Conservation (phyloP, 345 rosid genomes). For the Durio zibethinus region DNA sequence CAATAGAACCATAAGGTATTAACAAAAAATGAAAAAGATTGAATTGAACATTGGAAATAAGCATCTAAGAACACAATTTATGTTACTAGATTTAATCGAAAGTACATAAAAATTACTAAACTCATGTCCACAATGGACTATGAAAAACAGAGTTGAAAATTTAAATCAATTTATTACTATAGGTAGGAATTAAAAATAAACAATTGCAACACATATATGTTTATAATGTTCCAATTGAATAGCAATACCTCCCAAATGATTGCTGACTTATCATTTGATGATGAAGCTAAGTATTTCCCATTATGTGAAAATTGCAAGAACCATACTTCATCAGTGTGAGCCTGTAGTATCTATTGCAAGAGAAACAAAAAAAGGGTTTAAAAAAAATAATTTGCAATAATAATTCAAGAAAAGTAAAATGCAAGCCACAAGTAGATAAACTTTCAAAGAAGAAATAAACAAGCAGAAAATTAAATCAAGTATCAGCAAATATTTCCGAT, state of each 20-base stretch:
- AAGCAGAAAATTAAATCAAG: not conserved
- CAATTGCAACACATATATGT: not conserved
- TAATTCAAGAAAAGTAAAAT: not conserved
- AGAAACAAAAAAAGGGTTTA: not conserved
- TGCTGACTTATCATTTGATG: constrained; percentile 52
- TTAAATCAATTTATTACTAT: not conserved
- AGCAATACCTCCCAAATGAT: constrained; percentile 62
- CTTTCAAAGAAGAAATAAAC: not conserved
- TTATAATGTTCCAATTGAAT: not conserved
- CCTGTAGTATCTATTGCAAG: constrained; percentile 46
- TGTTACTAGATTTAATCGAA: not conserved
- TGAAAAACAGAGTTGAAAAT: not conserved
- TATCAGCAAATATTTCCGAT: not conserved
- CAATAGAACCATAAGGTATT: not conserved
- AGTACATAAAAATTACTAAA: not conserved
- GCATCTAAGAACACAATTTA: not conserved
- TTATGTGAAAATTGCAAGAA: constrained; percentile 66
- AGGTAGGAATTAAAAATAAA: not conserved
- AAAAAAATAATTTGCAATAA: not conserved
- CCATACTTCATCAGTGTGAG: constrained; percentile 66
- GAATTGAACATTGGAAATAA: not conserved
- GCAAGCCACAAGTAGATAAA: not conserved
- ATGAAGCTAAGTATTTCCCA: constrained; percentile 63
- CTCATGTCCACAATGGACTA: not conserved
- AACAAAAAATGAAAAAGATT: not conserved